Evolutionary conservation across 1,284 basidiomycete genomes (phyloP).

Genomic region (Leccinum subrobustum): DNA sequence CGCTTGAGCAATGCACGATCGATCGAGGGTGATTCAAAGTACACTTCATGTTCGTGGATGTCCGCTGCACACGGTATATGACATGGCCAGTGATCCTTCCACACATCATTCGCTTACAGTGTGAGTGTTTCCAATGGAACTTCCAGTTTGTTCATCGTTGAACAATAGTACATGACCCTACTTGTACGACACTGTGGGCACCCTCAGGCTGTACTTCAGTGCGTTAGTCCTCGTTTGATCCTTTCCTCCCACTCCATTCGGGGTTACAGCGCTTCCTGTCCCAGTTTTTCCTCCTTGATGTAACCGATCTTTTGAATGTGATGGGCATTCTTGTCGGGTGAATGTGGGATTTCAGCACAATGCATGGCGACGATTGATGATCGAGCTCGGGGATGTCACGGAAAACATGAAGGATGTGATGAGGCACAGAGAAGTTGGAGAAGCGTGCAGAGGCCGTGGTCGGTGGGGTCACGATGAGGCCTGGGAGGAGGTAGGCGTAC

Average conservation of each 20-base stretch:
- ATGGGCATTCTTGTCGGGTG: neutral
- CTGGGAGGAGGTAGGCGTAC: neutral
- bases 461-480: neutral
- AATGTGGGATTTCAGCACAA: neutral
- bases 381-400: neutral
- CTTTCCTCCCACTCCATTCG: neutral
- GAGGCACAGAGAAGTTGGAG: neutral
- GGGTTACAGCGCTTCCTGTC: neutral
- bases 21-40: neutral
- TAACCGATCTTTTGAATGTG: too few species aligned
- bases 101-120: too few species aligned
- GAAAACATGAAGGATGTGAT: neutral
- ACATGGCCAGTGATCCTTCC: neutral
- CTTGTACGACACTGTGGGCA: neutral
- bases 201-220: neutral
- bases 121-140: neutral
- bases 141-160: neutral
- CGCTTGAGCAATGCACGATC: too few species aligned
- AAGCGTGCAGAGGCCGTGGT: neutral
- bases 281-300: too few species aligned
- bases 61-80: neutral
- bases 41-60: neutral
- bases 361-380: neutral
- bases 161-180: neutral
- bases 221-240: neutral